Base-by-base conservation (phyloP, 2,329 filamentous ascomycete species). In the Trichoderma hamatum region DNA sequence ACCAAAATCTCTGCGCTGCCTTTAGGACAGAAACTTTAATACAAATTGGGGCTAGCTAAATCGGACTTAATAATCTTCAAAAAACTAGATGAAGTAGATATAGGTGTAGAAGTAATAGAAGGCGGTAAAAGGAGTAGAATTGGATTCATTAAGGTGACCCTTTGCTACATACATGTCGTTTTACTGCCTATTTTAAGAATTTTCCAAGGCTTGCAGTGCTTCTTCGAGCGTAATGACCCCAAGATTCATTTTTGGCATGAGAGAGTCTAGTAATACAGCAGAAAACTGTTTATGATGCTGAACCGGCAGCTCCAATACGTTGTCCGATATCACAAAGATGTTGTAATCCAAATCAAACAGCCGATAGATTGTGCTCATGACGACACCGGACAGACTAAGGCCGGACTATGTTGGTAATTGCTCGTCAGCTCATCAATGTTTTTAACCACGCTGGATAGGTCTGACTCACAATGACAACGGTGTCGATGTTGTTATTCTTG, bases 321-420 rank as follows among this genome's bases (percentile, higher is more conserved):
- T 80, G 39, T 79, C 77, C 34, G 72, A 72, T 34, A 80, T 80
- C 28, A 81, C 79, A 72, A 76, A 83, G 62, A 83, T 76, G 13
- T 80, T 78, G 67, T 80, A 83, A 67, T 83, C 79, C 43, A 82
- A 69, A 71, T 83, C 80, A 60, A 82, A 83, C 16, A 83, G 70
- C 19, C 77, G 76, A 69, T 83, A 83, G 3, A 79, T 75, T 1
- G 81, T 83, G 54, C 75, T 78, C 75, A 83, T 75, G 6, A 83
- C 76, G 1, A 82, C 82, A 0, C 80, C 82, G 1, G 78, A 80
- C 19, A 82, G 79, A 36, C 76, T 76, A 28, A 83, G 68, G 0
- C 82, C 82, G 13, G 78, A 82, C 76, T 80, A 13, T 36, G 24
- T 34, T 30, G 13, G 3, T 28, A 26, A 26, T 51, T 3, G n/a